Percentiles rank a stretch among this genome's conserved stretches.
Conservation (phyloP, 768 basidiomycete genomes). For the Antrodiella citrinella region DNA sequence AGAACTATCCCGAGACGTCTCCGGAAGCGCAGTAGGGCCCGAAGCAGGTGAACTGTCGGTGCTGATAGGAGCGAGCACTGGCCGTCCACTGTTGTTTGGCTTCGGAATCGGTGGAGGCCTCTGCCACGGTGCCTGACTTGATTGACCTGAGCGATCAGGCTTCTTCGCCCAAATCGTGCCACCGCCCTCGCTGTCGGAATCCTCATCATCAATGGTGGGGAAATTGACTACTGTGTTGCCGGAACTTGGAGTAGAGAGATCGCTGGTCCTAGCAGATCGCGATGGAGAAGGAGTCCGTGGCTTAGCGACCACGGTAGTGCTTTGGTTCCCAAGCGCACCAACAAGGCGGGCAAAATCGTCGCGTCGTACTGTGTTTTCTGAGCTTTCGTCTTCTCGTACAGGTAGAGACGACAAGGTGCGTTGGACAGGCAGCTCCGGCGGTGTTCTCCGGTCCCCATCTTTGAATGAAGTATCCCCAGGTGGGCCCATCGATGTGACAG, state of each 20-base stretch:
- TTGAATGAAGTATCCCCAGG: constrained; percentile 28
- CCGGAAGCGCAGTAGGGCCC: constrained; percentile 4
- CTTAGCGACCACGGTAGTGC: constrained; percentile 2
- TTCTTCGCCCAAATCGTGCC: constrained; percentile 41
- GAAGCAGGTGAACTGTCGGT: constrained; percentile 18
- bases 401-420: constrained; percentile 12
- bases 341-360: constrained; percentile 3
- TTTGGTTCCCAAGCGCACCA: not conserved
- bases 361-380: constrained; percentile 10
- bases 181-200: constrained; percentile 39
- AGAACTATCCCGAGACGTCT: constrained; percentile 8
- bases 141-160: constrained; percentile 18
- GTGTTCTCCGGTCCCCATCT: constrained; percentile 9
- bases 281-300: not conserved
- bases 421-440: constrained; percentile 1
- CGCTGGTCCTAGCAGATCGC: not conserved
- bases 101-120: constrained; percentile 6
- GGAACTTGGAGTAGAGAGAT: not conserved
- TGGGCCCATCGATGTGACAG: constrained; percentile 45
- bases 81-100: constrained; percentile 7
- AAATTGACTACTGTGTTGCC: constrained; percentile 7
- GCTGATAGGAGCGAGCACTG: constrained; percentile 18
- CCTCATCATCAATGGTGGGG: constrained; percentile 28
- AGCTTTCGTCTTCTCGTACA: constrained; percentile 10
- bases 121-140: constrained; percentile 2